These are phyloP conservation scores for sunflower (Helianthus annuus) DNA, from an alignment of 129 eudicot genomes.

Conservation along the genomic window HanXRQr2.0-SUNRISE NC_035441.2:138519179-138519678, in stretches of 20 bases:
- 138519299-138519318: not conserved
- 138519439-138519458: not conserved
- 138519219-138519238: not conserved
- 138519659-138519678: no score
- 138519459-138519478: constrained; percentile 3
- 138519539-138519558: constrained; percentile 28
- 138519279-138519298: not conserved
- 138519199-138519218: no score
- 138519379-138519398: not conserved
- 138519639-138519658: not conserved
- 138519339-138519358: not conserved
- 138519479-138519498: constrained; percentile 7
- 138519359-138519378: not conserved
- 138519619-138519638: not conserved
- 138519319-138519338: not conserved
- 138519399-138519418: not conserved
- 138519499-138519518: constrained; percentile 11
- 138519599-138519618: not conserved
- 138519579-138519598: not conserved
- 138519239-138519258: not conserved
- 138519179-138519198: no score
- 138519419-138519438: not conserved
- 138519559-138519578: constrained; percentile 10
- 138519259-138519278: not conserved
- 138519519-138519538: constrained; percentile 26